Evolutionary conservation across 2,329 filamentous ascomycete species (phyloP).

Genomic region (Aspergillus sp.): DNA sequence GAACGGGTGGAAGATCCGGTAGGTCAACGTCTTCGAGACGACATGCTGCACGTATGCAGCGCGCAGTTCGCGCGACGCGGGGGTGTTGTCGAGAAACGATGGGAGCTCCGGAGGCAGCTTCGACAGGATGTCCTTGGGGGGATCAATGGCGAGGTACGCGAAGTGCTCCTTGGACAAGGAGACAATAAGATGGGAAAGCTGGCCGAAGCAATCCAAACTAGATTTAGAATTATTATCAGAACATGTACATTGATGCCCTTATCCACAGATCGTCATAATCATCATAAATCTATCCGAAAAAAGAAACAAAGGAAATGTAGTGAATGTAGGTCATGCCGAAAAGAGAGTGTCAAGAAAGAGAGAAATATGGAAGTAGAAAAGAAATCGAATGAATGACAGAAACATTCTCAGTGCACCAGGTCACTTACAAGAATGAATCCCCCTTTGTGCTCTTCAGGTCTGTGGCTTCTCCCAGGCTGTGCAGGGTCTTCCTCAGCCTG

Average conservation of each 20-base stretch:
- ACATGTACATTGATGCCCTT: slow-evolving; percentile 41
- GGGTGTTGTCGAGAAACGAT: slow-evolving; percentile 54
- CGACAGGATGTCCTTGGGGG: slow-evolving; percentile 50
- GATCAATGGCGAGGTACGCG: slow-evolving; percentile 50
- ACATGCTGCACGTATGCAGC: slow-evolving; percentile 55
- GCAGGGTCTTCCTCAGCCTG: slow-evolving; percentile 50
- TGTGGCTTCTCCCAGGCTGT: slow-evolving; percentile 51
- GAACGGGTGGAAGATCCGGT: slow-evolving; percentile 58
- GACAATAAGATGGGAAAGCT: slow-evolving; percentile 52
- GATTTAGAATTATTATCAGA: slow-evolving; percentile 40
- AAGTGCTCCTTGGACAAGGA: slow-evolving; percentile 54
- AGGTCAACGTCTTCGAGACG: slow-evolving; percentile 57
- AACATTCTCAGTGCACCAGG: slow-evolving; percentile 24
- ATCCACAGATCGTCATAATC: slow-evolving; percentile 28
- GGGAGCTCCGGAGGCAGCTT: slow-evolving; percentile 54
- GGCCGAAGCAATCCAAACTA: slow-evolving; percentile 53
- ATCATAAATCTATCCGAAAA: slow-evolving; percentile 22
- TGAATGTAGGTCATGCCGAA: slow-evolving; percentile 4
- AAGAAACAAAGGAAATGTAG: slow-evolving; percentile 17
- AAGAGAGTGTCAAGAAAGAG: slow-evolving; percentile 3
- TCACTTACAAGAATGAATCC: slow-evolving; percentile 52
- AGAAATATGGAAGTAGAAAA: slow-evolving; percentile 14
- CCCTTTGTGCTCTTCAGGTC: slow-evolving; percentile 50
- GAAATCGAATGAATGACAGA: slow-evolving; percentile 11
- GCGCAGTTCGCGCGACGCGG: slow-evolving; percentile 52